Percentiles rank a stretch among this genome's conserved stretches.
Evolutionary conservation across 2,329 filamentous ascomycete species (phyloP).

Genomic region (Ilyonectria destructans): DNA sequence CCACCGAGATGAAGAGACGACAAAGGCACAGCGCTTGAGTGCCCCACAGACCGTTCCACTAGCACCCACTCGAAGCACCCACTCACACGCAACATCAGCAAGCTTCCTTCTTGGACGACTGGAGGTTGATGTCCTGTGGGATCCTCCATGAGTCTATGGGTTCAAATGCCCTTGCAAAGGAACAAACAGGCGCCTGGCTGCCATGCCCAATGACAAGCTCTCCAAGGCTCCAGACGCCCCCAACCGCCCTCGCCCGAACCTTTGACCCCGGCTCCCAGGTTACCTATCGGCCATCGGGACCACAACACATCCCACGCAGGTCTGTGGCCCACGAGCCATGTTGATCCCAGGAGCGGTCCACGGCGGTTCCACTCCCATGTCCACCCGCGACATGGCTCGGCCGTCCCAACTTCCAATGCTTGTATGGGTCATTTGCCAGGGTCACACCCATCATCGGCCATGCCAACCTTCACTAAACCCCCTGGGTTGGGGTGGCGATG

Average conservation of each 20-base stretch:
- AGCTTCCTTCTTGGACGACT: constrained; percentile 12
- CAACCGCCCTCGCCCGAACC: not conserved
- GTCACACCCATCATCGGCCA: constrained; percentile 37
- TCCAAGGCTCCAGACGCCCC: not conserved
- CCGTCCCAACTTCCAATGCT: constrained; percentile 40
- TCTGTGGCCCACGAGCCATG: constrained; percentile 42
- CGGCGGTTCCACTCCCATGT: constrained; percentile 39
- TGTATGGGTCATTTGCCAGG: constrained; percentile 44
- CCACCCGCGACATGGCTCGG: constrained; percentile 42
- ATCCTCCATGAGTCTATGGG: constrained; percentile 2
- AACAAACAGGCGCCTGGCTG: constrained; percentile 5
- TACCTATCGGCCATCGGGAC: constrained; percentile 18
- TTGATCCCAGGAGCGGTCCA: constrained; percentile 38
- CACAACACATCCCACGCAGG: constrained; percentile 27
- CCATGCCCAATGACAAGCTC: constrained; percentile 20
- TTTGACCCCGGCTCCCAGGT: constrained; percentile 18
- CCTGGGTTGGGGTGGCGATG: constrained; percentile 41
- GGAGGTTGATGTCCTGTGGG: not conserved
- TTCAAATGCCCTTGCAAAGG: constrained; percentile 11
- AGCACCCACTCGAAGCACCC: constrained; percentile 21
- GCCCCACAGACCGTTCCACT: constrained; percentile 38
- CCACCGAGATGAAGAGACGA: constrained; percentile 47
- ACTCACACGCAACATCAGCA: constrained; percentile 6
- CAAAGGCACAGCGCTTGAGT: constrained; percentile 40
- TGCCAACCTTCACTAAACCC: constrained; percentile 43